These are phyloP conservation scores for Beauveria sp. DNA, from an alignment of 2,329 filamentous ascomycete genomes.

Conservation along the genomic window DNA sequence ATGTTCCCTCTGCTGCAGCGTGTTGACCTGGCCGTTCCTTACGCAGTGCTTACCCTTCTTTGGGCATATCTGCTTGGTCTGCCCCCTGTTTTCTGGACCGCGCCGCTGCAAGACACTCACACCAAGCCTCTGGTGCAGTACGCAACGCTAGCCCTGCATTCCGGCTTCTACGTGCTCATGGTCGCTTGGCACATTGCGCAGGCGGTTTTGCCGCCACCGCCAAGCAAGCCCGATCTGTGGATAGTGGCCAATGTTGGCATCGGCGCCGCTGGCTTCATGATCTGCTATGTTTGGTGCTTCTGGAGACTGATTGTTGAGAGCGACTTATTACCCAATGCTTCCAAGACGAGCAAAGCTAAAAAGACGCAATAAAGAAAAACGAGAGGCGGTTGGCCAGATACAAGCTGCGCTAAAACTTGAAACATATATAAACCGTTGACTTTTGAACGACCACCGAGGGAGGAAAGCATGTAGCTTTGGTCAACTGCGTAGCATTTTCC, in stretches of 20 bases:
- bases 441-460: background rate
- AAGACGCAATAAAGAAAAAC: constrained; percentile 28
- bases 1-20: constrained; percentile 85
- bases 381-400: background rate
- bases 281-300: constrained; percentile 90
- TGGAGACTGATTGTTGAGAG: constrained; percentile 58
- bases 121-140: constrained; percentile 28
- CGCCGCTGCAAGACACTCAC: constrained; percentile 51
- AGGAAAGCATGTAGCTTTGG: too few species aligned
- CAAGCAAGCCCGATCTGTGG: constrained; percentile 85
- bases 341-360: constrained; percentile 21
- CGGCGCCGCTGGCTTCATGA: constrained; percentile 73
- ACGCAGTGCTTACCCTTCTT: constrained; percentile 72
- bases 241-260: constrained; percentile 83
- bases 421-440: background rate
- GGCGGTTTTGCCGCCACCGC: constrained; percentile 58
- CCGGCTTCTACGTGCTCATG: constrained; percentile 70
- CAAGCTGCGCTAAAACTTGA: background rate
- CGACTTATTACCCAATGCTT: constrained; percentile 33
- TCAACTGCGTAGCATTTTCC: too few species aligned
- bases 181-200: constrained; percentile 74
- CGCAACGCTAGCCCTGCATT: constrained; percentile 62
- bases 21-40: constrained; percentile 77
- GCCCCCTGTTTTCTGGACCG: constrained; percentile 65
- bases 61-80: constrained; percentile 90